Percentiles rank a stretch among this genome's conserved stretches.
Conservation (phyloP, 352 stramenopile species). For the Plasmopara muralis region DNA sequence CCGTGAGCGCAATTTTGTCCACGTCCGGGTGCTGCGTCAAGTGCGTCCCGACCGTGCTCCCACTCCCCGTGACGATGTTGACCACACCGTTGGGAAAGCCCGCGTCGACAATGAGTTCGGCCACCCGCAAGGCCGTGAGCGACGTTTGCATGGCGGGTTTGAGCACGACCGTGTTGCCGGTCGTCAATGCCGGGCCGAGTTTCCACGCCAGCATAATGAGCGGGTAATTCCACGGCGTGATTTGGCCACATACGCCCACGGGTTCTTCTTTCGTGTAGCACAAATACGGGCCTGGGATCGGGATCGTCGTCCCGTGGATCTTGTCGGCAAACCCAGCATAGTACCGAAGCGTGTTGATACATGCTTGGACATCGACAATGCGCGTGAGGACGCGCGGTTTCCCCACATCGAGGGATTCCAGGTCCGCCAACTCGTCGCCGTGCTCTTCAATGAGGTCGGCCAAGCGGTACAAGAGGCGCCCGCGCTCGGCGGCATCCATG, state of each 20-base stretch:
- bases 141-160: slow-evolving; percentile 95
- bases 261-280: slow-evolving; percentile 73
- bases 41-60: slow-evolving; percentile 33
- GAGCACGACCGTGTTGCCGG: slow-evolving; percentile 89
- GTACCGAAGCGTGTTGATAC: slow-evolving; percentile 84
- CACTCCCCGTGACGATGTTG: slow-evolving; percentile 65
- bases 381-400: slow-evolving; percentile 87
- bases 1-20: slow-evolving; percentile 80
- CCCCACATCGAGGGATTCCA: slow-evolving; percentile 93
- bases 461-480: slow-evolving; percentile 35
- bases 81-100: slow-evolving; percentile 71
- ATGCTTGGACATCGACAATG: slow-evolving; percentile 80
- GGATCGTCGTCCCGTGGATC: slow-evolving; percentile 68
- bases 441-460: slow-evolving; percentile 47
- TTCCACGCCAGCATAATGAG: slow-evolving; percentile 94
- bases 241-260: slow-evolving; percentile 87
- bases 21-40: slow-evolving; percentile 46
- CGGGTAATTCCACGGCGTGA: slow-evolving; percentile 97
- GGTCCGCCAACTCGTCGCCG: slow-evolving; percentile 44
- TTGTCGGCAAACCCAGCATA: slow-evolving; percentile 89
- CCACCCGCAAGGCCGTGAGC: slow-evolving; percentile 86
- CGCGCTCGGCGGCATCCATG: slow-evolving; percentile 34
- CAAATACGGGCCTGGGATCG: slow-evolving; percentile 40
- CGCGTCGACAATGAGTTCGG: slow-evolving; percentile 69
- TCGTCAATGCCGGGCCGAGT: slow-evolving; percentile 78